A percentile compares a stretch with the other conserved stretches of the same genome.
These are phyloP conservation scores for Chytridium lagenaria DNA, from an alignment of 371 early-diverging fungal genomes.

Conservation along the genomic window DNA sequence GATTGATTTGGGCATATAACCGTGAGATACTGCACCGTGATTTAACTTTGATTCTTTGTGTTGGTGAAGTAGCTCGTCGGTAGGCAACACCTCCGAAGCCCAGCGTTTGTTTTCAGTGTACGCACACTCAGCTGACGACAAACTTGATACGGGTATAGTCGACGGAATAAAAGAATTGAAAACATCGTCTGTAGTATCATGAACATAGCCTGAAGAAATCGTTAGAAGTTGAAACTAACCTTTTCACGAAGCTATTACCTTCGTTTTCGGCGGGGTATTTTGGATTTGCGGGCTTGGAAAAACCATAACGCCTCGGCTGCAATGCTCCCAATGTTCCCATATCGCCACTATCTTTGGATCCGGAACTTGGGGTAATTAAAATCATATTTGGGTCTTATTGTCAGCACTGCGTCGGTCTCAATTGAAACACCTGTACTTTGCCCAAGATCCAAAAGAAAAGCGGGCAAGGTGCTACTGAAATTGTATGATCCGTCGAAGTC, in stretches of 20 bases:
- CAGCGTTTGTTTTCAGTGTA: not conserved
- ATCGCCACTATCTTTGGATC: not conserved
- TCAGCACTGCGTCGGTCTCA: not conserved
- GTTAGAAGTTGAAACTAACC: too few species aligned
- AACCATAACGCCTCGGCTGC: not conserved
- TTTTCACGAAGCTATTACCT: too few species aligned
- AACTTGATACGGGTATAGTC: not conserved
- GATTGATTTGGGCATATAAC: too few species aligned
- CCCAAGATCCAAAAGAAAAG: not conserved
- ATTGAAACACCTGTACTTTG: not conserved
- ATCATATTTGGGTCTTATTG: not conserved
- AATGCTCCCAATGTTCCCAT: not conserved
- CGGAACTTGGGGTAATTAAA: not conserved
- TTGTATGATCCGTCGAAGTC: not conserved
- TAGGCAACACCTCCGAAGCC: too few species aligned
- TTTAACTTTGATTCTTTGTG: too few species aligned
- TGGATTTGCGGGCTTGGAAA: not conserved
- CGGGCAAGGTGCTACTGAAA: not conserved
- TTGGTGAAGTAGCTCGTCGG: too few species aligned
- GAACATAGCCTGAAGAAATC: too few species aligned
- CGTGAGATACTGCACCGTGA: too few species aligned
- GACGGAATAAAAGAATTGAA: not conserved
- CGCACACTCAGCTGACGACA: not conserved
- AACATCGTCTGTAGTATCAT: not conserved
- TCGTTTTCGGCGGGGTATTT: too few species aligned